Conservation (phyloP, 345 rosid species). For the Eutrema japonicum region DNA sequence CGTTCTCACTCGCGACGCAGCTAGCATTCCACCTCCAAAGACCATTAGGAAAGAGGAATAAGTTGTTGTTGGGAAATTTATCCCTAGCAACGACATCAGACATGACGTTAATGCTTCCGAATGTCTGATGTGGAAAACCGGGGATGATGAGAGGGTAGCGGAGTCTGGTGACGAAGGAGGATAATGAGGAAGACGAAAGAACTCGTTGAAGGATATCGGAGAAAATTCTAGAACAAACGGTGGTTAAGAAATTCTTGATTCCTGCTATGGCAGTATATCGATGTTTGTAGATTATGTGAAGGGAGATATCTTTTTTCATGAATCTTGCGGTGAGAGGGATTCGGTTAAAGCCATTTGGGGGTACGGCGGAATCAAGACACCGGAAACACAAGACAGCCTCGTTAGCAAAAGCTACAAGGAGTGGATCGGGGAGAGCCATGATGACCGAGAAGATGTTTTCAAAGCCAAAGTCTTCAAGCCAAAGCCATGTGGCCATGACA, state of each 20-base stretch:
- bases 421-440: slow-evolving; percentile 11
- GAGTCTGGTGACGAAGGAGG: background rate
- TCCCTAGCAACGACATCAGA: background rate
- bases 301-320: slow-evolving; percentile 27
- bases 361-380: slow-evolving; percentile 20
- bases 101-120: slow-evolving; percentile 44
- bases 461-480: slow-evolving; percentile 49
- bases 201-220: slow-evolving; percentile 41
- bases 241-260: slow-evolving; percentile 49
- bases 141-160: slow-evolving; percentile 38
- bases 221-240: slow-evolving; percentile 45
- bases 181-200: slow-evolving; percentile 7
- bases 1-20: slow-evolving; percentile 35
- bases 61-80: background rate
- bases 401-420: slow-evolving; percentile 39
- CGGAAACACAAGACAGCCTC: slow-evolving; percentile 43
- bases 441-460: slow-evolving; percentile 38
- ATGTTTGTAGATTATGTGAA: slow-evolving; percentile 34
- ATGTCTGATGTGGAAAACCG: slow-evolving; percentile 52
- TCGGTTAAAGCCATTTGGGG: background rate
- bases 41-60: background rate
- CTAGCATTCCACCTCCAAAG: slow-evolving; percentile 52
- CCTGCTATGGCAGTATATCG: slow-evolving; percentile 47
- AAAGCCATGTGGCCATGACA: slow-evolving; percentile 54
- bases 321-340: slow-evolving; percentile 44